Base-by-base conservation (phyloP, 225 moss, liverwort and hornwort genomes). In the Pseudoscleropodium purum region DNA sequence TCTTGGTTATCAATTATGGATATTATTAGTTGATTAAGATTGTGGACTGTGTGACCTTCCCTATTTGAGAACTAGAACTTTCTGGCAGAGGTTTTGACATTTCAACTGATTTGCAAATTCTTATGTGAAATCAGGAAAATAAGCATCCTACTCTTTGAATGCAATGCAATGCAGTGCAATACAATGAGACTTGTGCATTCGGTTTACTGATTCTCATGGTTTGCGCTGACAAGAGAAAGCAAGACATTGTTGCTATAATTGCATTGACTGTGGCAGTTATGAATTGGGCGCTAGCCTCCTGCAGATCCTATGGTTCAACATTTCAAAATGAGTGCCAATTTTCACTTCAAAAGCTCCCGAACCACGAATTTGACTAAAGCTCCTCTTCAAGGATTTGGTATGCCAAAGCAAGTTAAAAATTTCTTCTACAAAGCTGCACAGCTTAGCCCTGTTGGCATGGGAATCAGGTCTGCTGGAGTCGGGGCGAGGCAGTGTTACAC, bases 321-420 rank as follows among this genome's bases (percentile, higher is more conserved):
- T 96, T 97, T 79, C 93, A 89, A 63, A 94, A 93, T 68, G 95
- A 95, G 81, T 92, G 92, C 87, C 95, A 97, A 84, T 94, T 95
- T 89, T 87, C 94, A 73, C 87, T 98, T 62, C 97, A 93, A 83
- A 95, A 98, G 93, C 94, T 97, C 36, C 95, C 95, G 25, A 96
- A 97, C 82, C 87, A 97, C 84, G 95, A 92, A 61, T 97, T 96
- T 57, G 98, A 95, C 67, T 86, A 89, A 87, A 95, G 95, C 67
- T 96, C 91, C 84, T 94, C 95, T 97, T 34, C 91, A 92, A 82
- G 90, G 92, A 81, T 96, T 97, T 91, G 95, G 93, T 54, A 37
- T 15, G 25, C 15, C 93, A 24, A 94, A 96, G 91, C 93, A 96
- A 90, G 89, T 98, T 54, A 93, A 84, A 17, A 85, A 92, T 54